phyloP scores from a whole-genome alignment of 2,329 filamentous ascomycete genomes.

The Beauveria bassiana region DNA sequence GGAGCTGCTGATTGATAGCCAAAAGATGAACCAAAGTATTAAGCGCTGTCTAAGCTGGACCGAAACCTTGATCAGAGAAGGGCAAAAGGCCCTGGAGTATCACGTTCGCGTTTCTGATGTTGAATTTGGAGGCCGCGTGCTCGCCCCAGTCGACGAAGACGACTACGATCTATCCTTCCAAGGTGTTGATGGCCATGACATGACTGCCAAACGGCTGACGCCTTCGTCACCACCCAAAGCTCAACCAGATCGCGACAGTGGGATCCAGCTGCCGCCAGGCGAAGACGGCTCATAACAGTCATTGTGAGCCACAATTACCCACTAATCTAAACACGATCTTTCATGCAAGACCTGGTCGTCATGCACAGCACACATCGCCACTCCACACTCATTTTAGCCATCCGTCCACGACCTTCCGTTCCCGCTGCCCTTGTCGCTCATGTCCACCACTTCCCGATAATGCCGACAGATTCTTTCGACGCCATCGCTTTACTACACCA shows the following conservation, averaged over 20 bases:
- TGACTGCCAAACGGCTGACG: conserved; percentile 14
- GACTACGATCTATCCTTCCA: conserved; percentile 20
- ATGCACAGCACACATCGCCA: not conserved
- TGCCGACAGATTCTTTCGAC: not conserved
- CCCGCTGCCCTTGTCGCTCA: not conserved
- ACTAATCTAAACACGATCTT: not conserved
- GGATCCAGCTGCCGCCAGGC: conserved; percentile 38
- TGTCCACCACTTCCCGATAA: not conserved
- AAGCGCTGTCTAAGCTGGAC: conserved; percentile 85
- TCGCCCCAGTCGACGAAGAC: conserved; percentile 60
- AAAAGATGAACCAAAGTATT: conserved; percentile 92
- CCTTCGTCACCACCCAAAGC: conserved; percentile 29
- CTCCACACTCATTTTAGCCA: not conserved
- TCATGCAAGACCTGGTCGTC: conserved; percentile 4
- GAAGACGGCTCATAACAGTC: conserved; percentile 6
- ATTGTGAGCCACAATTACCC: not conserved
- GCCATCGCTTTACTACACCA: not conserved
- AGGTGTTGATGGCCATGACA: conserved; percentile 19
- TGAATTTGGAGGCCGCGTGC: conserved; percentile 70
- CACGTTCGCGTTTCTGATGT: conserved; percentile 72
- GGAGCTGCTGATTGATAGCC: conserved; percentile 78
- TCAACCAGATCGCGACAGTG: conserved; percentile 44
- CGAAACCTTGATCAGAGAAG: conserved; percentile 83
- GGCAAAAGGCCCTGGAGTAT: conserved; percentile 79
- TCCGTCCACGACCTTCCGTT: not conserved